These are phyloP conservation scores for Calocera viscosa DNA, from an alignment of 768 basidiomycete genomes.

Conservation along the genomic window DNA sequence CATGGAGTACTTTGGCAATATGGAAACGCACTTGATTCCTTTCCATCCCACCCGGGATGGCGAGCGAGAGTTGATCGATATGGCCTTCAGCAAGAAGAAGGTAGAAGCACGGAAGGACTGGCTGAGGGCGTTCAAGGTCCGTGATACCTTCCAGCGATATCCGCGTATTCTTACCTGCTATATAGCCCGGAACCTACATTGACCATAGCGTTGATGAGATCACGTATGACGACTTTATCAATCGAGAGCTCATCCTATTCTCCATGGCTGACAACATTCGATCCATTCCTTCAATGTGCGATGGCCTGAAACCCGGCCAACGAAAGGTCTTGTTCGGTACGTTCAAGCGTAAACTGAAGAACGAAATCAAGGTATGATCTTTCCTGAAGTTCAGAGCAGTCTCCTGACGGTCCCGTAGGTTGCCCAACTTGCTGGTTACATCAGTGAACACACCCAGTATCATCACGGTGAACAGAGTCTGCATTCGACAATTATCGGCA, in stretches of 20 bases:
- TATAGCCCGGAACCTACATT: conserved; percentile 82
- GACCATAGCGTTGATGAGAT: conserved; percentile 81
- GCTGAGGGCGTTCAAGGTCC: conserved; percentile 81
- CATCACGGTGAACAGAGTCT: conserved; percentile 92
- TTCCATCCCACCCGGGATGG: conserved; percentile 70
- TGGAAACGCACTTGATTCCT: conserved; percentile 88
- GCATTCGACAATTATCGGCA: conserved; percentile 76
- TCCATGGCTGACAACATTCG: conserved; percentile 99
- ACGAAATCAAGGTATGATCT: conserved; percentile 65
- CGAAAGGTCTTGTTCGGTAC: conserved; percentile 92
- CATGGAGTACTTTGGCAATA: conserved; percentile 81
- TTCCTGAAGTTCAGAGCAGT: background rate
- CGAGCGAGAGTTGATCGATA: conserved; percentile 81
- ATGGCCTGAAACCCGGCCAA: conserved; percentile 95
- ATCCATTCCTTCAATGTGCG: conserved; percentile 86
- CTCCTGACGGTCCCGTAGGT: conserved; percentile 37
- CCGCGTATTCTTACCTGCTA: background rate
- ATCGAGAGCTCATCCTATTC: conserved; percentile 93
- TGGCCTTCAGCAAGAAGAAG: conserved; percentile 99
- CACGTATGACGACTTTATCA: conserved; percentile 87
- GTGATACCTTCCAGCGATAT: conserved; percentile 7
- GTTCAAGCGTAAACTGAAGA: conserved; percentile 87
- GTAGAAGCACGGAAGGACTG: conserved; percentile 97
- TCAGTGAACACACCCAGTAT: conserved; percentile 86
- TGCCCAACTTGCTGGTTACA: conserved; percentile 89